Conservation (phyloP, 306 rosid genomes). For the Potentilla sterilis region DNA sequence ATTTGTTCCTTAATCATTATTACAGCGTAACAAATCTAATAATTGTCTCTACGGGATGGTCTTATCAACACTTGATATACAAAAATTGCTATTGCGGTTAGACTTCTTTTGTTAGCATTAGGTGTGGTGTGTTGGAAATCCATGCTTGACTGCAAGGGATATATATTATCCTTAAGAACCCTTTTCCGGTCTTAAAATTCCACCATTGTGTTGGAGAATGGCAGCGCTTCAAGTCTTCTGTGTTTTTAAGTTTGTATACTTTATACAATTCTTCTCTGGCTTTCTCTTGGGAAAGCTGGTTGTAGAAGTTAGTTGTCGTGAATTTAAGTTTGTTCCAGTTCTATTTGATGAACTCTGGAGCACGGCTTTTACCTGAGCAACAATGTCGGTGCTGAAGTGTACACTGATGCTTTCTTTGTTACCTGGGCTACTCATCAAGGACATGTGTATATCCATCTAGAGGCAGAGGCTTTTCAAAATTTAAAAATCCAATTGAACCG, state of each 20-base stretch:
- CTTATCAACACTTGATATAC: background rate
- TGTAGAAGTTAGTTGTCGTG: background rate
- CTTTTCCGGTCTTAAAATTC: background rate
- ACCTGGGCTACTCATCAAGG: background rate
- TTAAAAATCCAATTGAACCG: background rate
- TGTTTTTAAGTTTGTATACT: background rate
- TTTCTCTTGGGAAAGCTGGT: conserved; percentile 5
- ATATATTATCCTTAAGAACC: background rate
- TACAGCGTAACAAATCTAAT: background rate
- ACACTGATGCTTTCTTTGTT: background rate
- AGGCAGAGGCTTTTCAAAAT: background rate
- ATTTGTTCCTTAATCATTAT: background rate
- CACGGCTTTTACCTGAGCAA: background rate
- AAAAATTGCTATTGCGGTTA: background rate
- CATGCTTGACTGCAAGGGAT: background rate
- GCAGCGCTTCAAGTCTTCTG: background rate
- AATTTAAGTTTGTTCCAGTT: background rate
- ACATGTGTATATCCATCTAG: background rate
- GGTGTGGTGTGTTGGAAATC: conserved; percentile 3
- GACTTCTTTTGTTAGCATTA: background rate
- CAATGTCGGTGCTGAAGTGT: background rate
- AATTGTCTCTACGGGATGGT: background rate
- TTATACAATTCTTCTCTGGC: background rate
- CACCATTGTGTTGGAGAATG: background rate
- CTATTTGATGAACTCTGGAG: background rate